Conservation (phyloP, 140 eudicot species). For the Anethum foeniculum region DNA sequence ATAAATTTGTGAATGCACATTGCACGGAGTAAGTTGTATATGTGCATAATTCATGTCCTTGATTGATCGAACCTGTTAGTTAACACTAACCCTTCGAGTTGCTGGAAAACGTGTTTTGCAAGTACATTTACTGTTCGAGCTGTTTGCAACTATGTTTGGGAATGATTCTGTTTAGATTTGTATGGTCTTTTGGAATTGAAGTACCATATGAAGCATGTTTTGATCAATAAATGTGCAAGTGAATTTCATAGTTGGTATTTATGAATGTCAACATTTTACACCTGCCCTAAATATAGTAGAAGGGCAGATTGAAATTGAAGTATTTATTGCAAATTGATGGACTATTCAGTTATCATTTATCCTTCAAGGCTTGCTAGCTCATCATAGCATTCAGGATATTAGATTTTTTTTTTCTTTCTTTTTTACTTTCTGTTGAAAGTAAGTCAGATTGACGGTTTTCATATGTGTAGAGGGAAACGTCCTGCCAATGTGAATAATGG, state of each 20-base stretch:
- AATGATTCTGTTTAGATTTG: neutral
- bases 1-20: neutral
- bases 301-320: neutral
- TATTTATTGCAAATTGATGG: neutral
- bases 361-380: neutral
- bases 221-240: neutral
- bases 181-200: neutral
- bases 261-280: neutral
- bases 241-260: neutral
- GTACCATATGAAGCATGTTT: neutral
- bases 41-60: neutral
- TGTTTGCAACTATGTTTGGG: neutral
- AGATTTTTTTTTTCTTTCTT: neutral
- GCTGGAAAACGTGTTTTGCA: neutral
- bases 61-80: neutral
- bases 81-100: neutral
- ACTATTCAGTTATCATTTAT: neutral
- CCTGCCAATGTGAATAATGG: slow-evolving; percentile 37
- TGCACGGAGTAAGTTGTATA: neutral
- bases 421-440: no score
- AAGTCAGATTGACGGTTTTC: neutral
- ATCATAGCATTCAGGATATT: neutral
- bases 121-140: neutral
- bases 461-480: slow-evolving; percentile 45
- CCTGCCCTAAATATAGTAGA: neutral